Evolutionary conservation across 192 early-diverging fungal species (phyloP), one percentile per base, ranked within the genome.

Genomic region (Linderina pennispora): DNA sequence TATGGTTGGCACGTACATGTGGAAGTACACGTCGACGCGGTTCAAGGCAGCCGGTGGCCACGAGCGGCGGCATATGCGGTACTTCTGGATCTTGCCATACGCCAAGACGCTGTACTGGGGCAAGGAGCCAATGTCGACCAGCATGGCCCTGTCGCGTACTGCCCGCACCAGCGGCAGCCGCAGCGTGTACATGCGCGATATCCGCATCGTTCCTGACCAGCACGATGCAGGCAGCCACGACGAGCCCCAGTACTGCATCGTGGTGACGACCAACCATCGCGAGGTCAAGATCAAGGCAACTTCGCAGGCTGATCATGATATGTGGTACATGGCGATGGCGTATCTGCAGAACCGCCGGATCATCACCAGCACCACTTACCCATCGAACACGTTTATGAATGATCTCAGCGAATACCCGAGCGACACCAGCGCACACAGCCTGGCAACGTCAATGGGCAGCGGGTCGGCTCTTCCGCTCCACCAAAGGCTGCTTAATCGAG

Each of bases 61-160:
- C 15, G 87, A 84, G 48, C 77, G 78, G 26, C 65, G 78, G 9
- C 83, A 89, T 39, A 41, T 70, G 45, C 77, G 87, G 10, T 89
- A 78, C 72, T 86, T 89, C 35, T 89, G 87, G 87, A 76, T 89
- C 21, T 84, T 87, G 40, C 87, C 87, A 17, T 89, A 87, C 33
- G 84, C 85, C 17, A 81, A 81, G 46, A 83, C 82, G 20, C 58
- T 89, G 40, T 83, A 89, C 50, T 89, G 87, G 87, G 80, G 79
- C 45, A 68, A 58, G 41, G 69, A 77, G 42, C 79, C 80, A 23
- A 85, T 85, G 20, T 59, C 58, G 21, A 46, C 54, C 9, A 55
- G 64, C 17, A 50, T 53, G 6, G 46, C 58, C 15, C 36, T 67
- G 26, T 37, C 60, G 14, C 51, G 44, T 44, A 59, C 41, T 48